Evolutionary conservation across 2,329 filamentous ascomycete genomes (phyloP).

Genomic region (Ophiostoma populinum): DNA sequence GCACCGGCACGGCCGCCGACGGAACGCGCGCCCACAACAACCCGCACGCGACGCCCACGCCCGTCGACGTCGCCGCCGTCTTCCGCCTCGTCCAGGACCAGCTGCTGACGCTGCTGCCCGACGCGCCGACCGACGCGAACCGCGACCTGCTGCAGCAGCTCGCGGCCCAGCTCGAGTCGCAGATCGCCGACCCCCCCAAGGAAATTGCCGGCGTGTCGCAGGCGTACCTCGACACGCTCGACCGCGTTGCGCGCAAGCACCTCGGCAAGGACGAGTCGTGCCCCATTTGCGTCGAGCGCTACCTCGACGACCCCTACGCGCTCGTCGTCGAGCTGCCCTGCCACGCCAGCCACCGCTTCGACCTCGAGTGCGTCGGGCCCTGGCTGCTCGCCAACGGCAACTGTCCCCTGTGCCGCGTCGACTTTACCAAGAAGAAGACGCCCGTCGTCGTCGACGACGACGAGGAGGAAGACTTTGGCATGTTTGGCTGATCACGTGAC

Average conservation of each 20-base stretch:
- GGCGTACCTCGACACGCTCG: constrained; percentile 40
- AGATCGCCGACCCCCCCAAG: constrained; percentile 34
- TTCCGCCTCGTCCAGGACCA: constrained; percentile 43
- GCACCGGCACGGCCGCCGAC: background rate
- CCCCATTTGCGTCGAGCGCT: constrained; percentile 45
- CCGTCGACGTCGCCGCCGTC: constrained; percentile 37
- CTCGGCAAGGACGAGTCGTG: constrained; percentile 36
- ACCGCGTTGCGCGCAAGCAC: constrained; percentile 35
- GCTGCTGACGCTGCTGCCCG: constrained; percentile 31
- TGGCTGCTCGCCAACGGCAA: constrained; percentile 48
- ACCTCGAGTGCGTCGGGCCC: constrained; percentile 49
- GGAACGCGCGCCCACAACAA: constrained; percentile 27
- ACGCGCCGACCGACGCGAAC: constrained; percentile 31
- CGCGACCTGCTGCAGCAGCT: constrained; percentile 32
- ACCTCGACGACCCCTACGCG: constrained; percentile 43
- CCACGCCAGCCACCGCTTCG: constrained; percentile 38
- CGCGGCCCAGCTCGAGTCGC: constrained; percentile 27
- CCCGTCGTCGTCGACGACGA: constrained; percentile 27
- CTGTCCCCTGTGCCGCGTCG: constrained; percentile 45
- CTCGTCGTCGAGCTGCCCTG: constrained; percentile 49
- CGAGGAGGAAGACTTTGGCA: constrained; percentile 30
- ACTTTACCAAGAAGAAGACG: constrained; percentile 38
- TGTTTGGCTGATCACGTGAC: constrained; percentile 12
- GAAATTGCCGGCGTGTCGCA: constrained; percentile 38
- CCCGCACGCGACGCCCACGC: constrained; percentile 41